Conservation (phyloP, 78 protist species). For the Dictyostelium intermedium region DNA sequence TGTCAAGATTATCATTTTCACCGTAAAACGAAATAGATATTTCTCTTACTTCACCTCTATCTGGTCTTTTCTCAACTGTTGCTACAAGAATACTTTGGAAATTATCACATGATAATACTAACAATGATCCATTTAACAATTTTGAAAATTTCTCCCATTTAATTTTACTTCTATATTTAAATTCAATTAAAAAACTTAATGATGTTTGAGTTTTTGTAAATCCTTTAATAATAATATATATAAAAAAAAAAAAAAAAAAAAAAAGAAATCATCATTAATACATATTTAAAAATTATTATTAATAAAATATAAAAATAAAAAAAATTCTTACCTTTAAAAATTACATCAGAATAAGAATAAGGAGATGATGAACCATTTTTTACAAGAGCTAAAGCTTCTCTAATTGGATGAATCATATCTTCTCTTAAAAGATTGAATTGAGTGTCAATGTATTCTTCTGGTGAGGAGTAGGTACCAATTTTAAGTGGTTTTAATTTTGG, state of each 20-base stretch:
- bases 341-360: not conserved
- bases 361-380: not conserved
- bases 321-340: not conserved
- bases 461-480: conserved; percentile 12
- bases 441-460: conserved; percentile 64
- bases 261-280: no score
- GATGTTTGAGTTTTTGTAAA: not conserved
- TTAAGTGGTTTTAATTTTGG: conserved; percentile 2
- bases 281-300: not conserved
- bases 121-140: conserved; percentile 58
- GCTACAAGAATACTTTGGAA: conserved; percentile 8
- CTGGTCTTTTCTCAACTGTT: conserved; percentile 43
- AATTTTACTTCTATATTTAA: not conserved
- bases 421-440: conserved; percentile 61
- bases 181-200: conserved; percentile 14
- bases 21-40: conserved; percentile 16
- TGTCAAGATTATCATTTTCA: not conserved
- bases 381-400: conserved; percentile 17
- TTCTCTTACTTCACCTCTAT: not conserved
- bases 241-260: not conserved
- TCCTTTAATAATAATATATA: no score
- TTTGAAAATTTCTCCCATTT: conserved; percentile 37
- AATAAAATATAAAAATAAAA: no score
- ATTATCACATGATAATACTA: conserved; percentile 14
- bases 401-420: conserved; percentile 66